Percentiles rank a stretch among this genome's conserved stretches.
Evolutionary conservation across 2,329 filamentous ascomycete genomes (phyloP).

Genomic region (Byssochlamys sp.): DNA sequence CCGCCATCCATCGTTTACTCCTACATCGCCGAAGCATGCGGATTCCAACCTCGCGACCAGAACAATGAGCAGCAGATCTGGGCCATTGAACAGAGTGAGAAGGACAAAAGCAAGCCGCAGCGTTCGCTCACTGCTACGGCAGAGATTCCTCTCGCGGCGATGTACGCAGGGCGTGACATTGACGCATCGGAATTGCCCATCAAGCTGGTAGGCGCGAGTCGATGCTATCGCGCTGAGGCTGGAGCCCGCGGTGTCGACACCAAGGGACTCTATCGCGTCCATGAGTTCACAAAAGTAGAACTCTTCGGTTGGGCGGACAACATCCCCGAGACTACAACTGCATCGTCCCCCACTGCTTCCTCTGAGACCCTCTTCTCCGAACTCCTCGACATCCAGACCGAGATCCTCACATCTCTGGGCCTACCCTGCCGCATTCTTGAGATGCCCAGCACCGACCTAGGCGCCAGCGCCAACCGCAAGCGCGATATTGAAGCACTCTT

Average conservation of each 20-base stretch:
- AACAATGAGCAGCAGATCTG: slow-evolving; percentile 91
- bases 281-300: slow-evolving; percentile 98
- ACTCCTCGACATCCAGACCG: slow-evolving; percentile 75
- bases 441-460: slow-evolving; percentile 82
- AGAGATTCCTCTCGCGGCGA: slow-evolving; percentile 86
- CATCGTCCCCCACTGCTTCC: slow-evolving; percentile 11
- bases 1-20: slow-evolving; percentile 87
- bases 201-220: slow-evolving; percentile 71
- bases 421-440: slow-evolving; percentile 82
- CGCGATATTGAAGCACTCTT: slow-evolving; percentile 92
- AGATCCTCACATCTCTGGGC: slow-evolving; percentile 66
- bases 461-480: slow-evolving; percentile 77
- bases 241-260: slow-evolving; percentile 81
- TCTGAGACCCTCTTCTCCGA: slow-evolving; percentile 59
- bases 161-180: slow-evolving; percentile 67
- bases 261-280: slow-evolving; percentile 89
- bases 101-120: slow-evolving; percentile 57
- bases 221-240: slow-evolving; percentile 94
- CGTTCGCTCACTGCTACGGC: slow-evolving; percentile 77
- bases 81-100: slow-evolving; percentile 56
- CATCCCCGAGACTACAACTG: slow-evolving; percentile 38
- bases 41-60: slow-evolving; percentile 85
- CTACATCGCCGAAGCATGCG: slow-evolving; percentile 81
- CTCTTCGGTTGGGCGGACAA: slow-evolving; percentile 79
- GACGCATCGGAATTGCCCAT: slow-evolving; percentile 59